Base-by-base conservation (phyloP, 2,329 filamentous ascomycete genomes). In the Corinectria fuckeliana region DNA sequence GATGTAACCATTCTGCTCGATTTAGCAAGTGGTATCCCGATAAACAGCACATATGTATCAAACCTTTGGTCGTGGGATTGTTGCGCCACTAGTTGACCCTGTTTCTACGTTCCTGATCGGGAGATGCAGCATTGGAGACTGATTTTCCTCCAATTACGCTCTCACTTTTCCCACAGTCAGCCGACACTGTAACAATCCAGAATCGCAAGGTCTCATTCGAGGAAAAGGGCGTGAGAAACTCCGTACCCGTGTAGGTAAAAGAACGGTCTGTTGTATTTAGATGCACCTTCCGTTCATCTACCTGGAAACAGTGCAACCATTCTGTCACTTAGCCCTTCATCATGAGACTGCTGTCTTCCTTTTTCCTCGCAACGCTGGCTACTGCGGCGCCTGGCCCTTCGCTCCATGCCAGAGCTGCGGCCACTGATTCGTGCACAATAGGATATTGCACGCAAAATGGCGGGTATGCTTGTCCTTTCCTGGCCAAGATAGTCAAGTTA, bases 391-490 rank as follows among this genome's bases (percentile, higher is more conserved):
- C 63, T 13, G 52, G 52, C 4, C 5, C 47, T 8, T 21, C 9
- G n/a, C n/a, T 65, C 1, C 18, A 61, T 10, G 11, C 41, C 11
- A 64, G 65, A 50, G 66, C 48, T 14, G 52, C 65, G 0, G 55
- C 57, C 0, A 56, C 55, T 3, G 66, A 68, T 18, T 44, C 59
- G 0, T 66, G 61, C 11, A 41, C 41, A 1, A 48, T 69, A 13
- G 65, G 66, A 0, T 68, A 68, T 11, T 61, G 61, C 7, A 68
- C 66, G 8, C 64, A 68, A 21, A 69, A 69, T 42, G 66, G 66
- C 41, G 66, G 65, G 65, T 63, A 47, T n/a, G 54, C 21, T 13
- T 16, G 34, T 11, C 1, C 3, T 6, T 2, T 13, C 14, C 20
- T 18, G 1, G 1, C 3, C 3, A 14, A 2, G 2, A n/a, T 2